Percentiles rank a stretch among this genome's conserved stretches.
Evolutionary conservation across 2,329 filamentous ascomycete species (phyloP).

Genomic region (Fusarium sarcochroum): DNA sequence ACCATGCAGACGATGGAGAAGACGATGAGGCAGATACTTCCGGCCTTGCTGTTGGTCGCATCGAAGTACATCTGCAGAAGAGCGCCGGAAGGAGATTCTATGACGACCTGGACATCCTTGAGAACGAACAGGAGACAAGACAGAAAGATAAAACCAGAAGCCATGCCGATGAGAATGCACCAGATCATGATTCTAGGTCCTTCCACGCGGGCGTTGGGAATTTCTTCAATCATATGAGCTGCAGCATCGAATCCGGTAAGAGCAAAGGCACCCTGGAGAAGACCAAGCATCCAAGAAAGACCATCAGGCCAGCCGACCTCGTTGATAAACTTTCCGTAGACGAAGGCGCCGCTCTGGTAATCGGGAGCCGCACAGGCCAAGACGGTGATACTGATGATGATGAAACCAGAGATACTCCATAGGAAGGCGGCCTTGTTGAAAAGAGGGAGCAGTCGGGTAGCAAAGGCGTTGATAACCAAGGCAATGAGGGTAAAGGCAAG

Average conservation of each 20-base stretch:
- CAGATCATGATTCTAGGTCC: conserved; percentile 77
- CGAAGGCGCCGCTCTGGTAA: conserved; percentile 74
- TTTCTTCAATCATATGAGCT: conserved; percentile 65
- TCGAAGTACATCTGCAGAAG: conserved; percentile 75
- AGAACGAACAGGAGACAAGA: conserved; percentile 75
- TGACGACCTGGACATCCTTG: conserved; percentile 69
- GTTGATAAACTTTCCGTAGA: conserved; percentile 78
- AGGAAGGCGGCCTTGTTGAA: conserved; percentile 79
- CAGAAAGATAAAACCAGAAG: conserved; percentile 73
- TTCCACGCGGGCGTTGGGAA: conserved; percentile 68
- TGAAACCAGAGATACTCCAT: conserved; percentile 79
- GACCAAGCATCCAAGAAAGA: conserved; percentile 68
- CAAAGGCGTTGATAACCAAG: conserved; percentile 75
- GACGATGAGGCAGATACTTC: conserved; percentile 74
- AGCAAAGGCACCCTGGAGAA: conserved; percentile 66
- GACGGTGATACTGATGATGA: conserved; percentile 78
- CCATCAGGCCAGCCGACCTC: conserved; percentile 78
- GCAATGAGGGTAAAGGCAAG: conserved; percentile 73
- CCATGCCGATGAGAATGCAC: conserved; percentile 73
- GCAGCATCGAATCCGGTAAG: conserved; percentile 65
- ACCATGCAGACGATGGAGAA: conserved; percentile 76
- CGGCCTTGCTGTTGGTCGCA: conserved; percentile 73
- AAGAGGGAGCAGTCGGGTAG: conserved; percentile 68
- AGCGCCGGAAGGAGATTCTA: conserved; percentile 68
- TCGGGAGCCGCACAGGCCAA: conserved; percentile 75